These are phyloP conservation scores for Psilocybe mexicana DNA, from an alignment of 1,284 basidiomycete species.

Conservation along the genomic window DNA sequence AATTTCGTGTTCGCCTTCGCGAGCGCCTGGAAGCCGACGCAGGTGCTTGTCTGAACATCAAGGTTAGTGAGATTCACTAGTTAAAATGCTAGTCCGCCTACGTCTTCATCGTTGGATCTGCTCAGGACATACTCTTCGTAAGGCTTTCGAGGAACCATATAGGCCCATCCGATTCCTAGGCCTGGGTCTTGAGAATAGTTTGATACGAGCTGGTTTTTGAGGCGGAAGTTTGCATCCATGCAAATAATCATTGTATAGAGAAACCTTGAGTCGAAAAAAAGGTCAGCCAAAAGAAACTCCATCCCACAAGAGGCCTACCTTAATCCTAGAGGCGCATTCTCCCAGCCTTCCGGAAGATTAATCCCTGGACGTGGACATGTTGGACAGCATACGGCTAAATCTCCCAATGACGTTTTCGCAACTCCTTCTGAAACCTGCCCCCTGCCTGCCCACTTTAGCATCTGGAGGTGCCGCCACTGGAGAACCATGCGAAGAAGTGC, in stretches of 20 bases:
- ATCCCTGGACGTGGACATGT: slow-evolving; percentile 30
- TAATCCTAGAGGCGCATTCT: slow-evolving; percentile 3
- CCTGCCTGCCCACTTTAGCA: slow-evolving; percentile 24
- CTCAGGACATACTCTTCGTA: slow-evolving; percentile 8
- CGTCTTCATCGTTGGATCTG: slow-evolving; percentile 1
- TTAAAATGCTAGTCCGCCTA: background rate
- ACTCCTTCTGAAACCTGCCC: slow-evolving; percentile 23
- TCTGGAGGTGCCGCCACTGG: slow-evolving; percentile 24
- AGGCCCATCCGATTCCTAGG: slow-evolving; percentile 5
- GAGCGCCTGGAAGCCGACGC: slow-evolving; percentile 6
- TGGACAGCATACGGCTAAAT: slow-evolving; percentile 26
- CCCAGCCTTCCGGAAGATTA: slow-evolving; percentile 27
- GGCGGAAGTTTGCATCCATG: slow-evolving; percentile 7
- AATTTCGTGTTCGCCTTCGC: slow-evolving; percentile 9
- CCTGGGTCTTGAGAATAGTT: slow-evolving; percentile 11
- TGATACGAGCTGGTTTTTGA: slow-evolving; percentile 10
- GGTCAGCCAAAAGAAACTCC: background rate
- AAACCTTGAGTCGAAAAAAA: slow-evolving; percentile 3
- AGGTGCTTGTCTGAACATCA: background rate
- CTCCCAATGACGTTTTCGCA: slow-evolving; percentile 20
- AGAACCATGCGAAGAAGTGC: background rate
- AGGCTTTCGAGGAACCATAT: slow-evolving; percentile 2
- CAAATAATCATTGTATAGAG: slow-evolving; percentile 7
- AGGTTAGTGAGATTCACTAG: background rate
- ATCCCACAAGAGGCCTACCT: background rate